Evolutionary conservation across 768 basidiomycete species (phyloP), one percentile per base, ranked within the genome.

Genomic region (Auricularia auricula-judae): DNA sequence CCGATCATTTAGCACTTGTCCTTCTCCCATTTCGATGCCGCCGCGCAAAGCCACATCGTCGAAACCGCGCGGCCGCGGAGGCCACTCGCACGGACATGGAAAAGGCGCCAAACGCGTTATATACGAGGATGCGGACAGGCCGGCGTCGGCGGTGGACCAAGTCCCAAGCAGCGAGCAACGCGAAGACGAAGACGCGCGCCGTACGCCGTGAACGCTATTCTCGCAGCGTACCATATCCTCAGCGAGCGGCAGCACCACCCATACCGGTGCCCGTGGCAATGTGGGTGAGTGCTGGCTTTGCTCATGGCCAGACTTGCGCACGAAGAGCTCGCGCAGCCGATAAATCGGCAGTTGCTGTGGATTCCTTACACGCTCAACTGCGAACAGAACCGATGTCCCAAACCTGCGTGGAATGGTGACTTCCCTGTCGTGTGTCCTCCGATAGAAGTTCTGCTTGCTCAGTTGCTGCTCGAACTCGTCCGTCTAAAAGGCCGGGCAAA

Each of bases 261-360:
- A 81, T 78, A 47, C 70, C 71, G 21, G 84, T 97, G 11, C 92
- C 93, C 2, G 87, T 97, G 3, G 94, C 92, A 42, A 98, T 98
- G 95, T 98, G 95, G 95, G 93, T 89, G 65, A 75, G 93, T 80
- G 58, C 23, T 18, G 36, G 11, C 4, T 66, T 29, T 16, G 36
- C 29, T 42, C 53, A 16, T 21, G 36, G 23, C 44, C 42, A 10
- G 54, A 21, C 16, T 11, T 21, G 16, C 14, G 29, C 21, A 29
- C 10, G 14, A 18, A 29, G 29, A 29, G 29, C 29, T 29, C 29
- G 29, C 29, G 29, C 29, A 29, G 29, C 29, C 29, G 29, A 29
- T 29, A 29, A 29, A 29, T 29, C 29, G 29, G 29, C 29, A 29
- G 29, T 29, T 29, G 29, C 29, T 29, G 29, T 29, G 29, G 29